Base-by-base conservation (phyloP, 2,329 filamentous ascomycete species). In the Stemphylium beticola region DNA sequence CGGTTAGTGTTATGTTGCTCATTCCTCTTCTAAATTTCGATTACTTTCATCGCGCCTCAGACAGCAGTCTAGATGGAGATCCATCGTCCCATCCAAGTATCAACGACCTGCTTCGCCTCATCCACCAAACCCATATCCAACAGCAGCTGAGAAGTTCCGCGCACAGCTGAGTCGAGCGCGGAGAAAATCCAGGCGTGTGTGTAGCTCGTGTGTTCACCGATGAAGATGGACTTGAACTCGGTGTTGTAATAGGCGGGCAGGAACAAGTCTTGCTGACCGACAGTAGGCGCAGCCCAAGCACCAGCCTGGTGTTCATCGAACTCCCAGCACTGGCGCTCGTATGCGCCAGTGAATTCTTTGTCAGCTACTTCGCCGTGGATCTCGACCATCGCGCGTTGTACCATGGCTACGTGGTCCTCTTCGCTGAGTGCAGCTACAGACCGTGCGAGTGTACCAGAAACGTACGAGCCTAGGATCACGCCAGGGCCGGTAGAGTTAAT, bases 161-260 rank as follows among this genome's bases (percentile, higher is more conserved):
- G 78, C 1, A 90, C 83, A 0, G 85, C 87, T 10, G 84, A 87
- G 67, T 91, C 87, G 4, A 91, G 75, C 1, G 88, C 87, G 2
- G 82, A 85, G 29, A 83, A 82, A 44, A 89, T 87, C 87, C 87
- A 90, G 1, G 86, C 87, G 66, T 91, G 88, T 0, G 88, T 91
- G 67, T 87, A 89, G 11, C 52, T 55, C 11, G 52, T 55, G 31
- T 55, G 52, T 17, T 55, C 52, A 51, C 76, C 76, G 12, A 88
- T 77, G 55, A 90, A 89, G 31, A 90, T 84, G n/a, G 87, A 86
- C 42, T 87, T 84, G 58, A 81, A 82, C 71, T 91, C 85, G 0
- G 87, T 90, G 67, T 86, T 83, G 66, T 88, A 90, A 66, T 89
- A 91, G n/a, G 87, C 85, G 0, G 89, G 88, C 8, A 91, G 77